Conservation (phyloP, 139 green algal genomes). For the Closterium sp. region DNA sequence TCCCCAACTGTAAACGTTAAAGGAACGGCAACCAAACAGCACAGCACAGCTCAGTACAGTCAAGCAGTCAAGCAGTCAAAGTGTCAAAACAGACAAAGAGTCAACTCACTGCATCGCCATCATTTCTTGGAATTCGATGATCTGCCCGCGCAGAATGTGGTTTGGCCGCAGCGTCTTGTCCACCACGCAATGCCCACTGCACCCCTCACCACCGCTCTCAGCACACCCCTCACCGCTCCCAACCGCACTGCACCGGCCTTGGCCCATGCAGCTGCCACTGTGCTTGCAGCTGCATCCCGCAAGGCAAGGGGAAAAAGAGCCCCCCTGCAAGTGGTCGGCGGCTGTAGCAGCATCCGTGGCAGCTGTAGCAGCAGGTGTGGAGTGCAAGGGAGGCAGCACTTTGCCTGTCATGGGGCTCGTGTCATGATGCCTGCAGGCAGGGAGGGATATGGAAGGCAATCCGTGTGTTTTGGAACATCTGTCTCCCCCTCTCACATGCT, state of each 20-base stretch:
- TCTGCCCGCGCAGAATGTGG: conserved; percentile 34
- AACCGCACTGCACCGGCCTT: neutral
- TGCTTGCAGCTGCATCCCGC: too few relatives aligned
- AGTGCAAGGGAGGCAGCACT: neutral
- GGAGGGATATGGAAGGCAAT: neutral
- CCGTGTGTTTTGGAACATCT: too few relatives aligned
- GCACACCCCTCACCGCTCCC: too few relatives aligned
- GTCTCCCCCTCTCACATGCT: too few relatives aligned
- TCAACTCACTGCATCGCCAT: neutral
- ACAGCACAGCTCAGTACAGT: too few relatives aligned
- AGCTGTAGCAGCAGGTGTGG: neutral
- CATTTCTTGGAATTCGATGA: conserved; percentile 16
- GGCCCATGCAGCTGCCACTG: neutral
- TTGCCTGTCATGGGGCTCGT: conserved; percentile 39
- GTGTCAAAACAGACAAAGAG: too few relatives aligned
- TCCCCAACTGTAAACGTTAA: too few relatives aligned
- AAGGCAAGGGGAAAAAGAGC: too few relatives aligned
- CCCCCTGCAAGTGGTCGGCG: too few relatives aligned
- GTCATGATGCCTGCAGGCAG: conserved; percentile 21
- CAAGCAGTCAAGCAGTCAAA: too few relatives aligned
- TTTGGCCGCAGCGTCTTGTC: conserved; percentile 41
- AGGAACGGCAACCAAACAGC: too few relatives aligned
- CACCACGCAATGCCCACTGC: neutral
- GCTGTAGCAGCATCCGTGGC: too few relatives aligned
- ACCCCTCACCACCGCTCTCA: neutral